These are phyloP conservation scores for Afroboletus lepidellus DNA, from an alignment of 1,284 basidiomycete genomes.

Conservation along the genomic window DNA sequence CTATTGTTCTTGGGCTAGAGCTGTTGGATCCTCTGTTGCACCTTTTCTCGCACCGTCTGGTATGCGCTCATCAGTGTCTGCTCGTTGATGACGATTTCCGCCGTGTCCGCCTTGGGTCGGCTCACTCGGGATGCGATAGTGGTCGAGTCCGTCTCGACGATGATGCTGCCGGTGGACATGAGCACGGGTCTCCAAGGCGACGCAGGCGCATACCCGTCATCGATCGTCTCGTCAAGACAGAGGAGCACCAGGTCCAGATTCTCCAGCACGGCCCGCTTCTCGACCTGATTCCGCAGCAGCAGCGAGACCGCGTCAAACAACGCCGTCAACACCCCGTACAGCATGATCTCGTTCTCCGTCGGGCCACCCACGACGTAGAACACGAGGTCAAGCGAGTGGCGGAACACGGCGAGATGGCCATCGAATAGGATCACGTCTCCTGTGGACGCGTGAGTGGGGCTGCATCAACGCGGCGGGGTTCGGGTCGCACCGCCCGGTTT, in stretches of 20 bases:
- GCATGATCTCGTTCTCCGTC: constrained; percentile 96
- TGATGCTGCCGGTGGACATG: constrained; percentile 62
- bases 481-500: constrained; percentile 75
- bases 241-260: constrained; percentile 92
- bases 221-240: constrained; percentile 95
- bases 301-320: constrained; percentile 86
- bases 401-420: constrained; percentile 89
- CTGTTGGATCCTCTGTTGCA: constrained; percentile 63
- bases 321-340: constrained; percentile 79
- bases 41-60: constrained; percentile 84
- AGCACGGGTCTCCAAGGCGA: background rate
- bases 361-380: constrained; percentile 92
- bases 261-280: constrained; percentile 94
- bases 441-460: constrained; percentile 31
- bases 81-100: constrained; percentile 98
- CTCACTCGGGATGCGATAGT: constrained; percentile 96
- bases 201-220: constrained; percentile 82
- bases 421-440: constrained; percentile 96
- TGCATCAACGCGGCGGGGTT: background rate
- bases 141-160: constrained; percentile 94
- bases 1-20: constrained; percentile 27
- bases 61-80: constrained; percentile 92
- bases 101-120: constrained; percentile 88
- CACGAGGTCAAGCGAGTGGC: constrained; percentile 91
- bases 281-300: constrained; percentile 88